A percentile compares a stretch with the other conserved stretches of the same genome.
Conservation (phyloP, 2,329 filamentous ascomycete species). For the Fusarium falciforme region DNA sequence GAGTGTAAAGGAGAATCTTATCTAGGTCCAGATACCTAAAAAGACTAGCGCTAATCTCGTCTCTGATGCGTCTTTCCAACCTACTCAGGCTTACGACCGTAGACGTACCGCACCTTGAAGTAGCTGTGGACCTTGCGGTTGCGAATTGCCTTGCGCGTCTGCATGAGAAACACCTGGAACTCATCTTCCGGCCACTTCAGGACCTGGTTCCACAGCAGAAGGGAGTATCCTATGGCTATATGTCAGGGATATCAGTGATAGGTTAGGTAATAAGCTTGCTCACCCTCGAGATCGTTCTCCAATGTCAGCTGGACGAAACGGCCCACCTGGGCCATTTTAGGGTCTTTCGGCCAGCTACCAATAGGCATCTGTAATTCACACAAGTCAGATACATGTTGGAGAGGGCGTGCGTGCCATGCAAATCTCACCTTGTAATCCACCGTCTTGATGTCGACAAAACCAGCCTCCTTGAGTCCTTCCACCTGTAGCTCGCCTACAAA, state of each 20-base stretch:
- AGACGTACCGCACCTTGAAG: constrained; percentile 16
- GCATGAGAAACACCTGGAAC: constrained; percentile 15
- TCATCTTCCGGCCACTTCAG: constrained; percentile 17
- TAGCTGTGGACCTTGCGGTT: constrained; percentile 20
- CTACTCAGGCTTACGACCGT: constrained; percentile 7
- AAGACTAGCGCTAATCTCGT: neutral
- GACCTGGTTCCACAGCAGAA: constrained; percentile 18
- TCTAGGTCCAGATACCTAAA: neutral
- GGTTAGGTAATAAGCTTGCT: neutral
- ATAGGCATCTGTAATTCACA: neutral
- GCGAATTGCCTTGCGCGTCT: constrained; percentile 10
- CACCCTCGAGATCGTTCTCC: constrained; percentile 22
- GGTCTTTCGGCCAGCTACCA: constrained; percentile 15
- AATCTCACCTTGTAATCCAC: constrained; percentile 1
- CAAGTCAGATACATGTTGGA: fast-evolving
- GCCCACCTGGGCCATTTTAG: constrained; percentile 9
- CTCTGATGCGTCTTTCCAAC: neutral
- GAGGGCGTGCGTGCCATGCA: fast-evolving
- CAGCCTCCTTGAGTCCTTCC: constrained; percentile 13
- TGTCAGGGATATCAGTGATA: neutral
- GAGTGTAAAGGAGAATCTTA: neutral
- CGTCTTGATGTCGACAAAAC: constrained; percentile 15
- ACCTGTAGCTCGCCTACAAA: constrained; percentile 15
- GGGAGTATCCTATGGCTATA: constrained; percentile 5
- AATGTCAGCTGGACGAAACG: constrained; percentile 17